Percentiles rank a stretch among this genome's conserved stretches.
Conservation (phyloP, 768 basidiomycete genomes). For the Leccinum pellstonianum region DNA sequence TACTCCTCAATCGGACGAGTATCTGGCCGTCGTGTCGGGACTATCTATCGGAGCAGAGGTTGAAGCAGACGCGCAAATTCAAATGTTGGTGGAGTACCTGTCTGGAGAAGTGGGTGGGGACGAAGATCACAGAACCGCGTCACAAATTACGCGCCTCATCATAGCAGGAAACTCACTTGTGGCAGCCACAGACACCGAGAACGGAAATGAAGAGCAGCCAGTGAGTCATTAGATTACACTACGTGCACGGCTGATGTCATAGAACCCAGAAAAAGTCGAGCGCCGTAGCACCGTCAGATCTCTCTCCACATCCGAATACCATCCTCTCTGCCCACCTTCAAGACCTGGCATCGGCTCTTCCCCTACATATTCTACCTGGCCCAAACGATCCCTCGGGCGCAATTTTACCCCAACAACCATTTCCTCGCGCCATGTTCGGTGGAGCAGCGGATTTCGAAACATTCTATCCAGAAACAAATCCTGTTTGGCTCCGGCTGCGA, state of each 20-base stretch:
- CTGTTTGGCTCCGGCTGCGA: slow-evolving; percentile 74
- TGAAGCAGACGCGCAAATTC: slow-evolving; percentile 67
- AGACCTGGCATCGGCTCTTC: slow-evolving; percentile 75
- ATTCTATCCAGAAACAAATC: slow-evolving; percentile 85
- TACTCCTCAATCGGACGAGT: slow-evolving; percentile 50
- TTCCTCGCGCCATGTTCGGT: slow-evolving; percentile 91
- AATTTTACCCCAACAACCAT: slow-evolving; percentile 90
- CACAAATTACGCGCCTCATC: slow-evolving; percentile 80
- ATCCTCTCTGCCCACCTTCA: slow-evolving; percentile 66
- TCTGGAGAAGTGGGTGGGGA: slow-evolving; percentile 76
- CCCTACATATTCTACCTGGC: slow-evolving; percentile 88
- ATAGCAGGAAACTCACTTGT: slow-evolving; percentile 88
- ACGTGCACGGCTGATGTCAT: slow-evolving; percentile 14
- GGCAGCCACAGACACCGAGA: slow-evolving; percentile 38
- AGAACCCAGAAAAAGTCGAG: slow-evolving; percentile 58
- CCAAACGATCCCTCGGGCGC: slow-evolving; percentile 83
- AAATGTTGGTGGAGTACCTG: slow-evolving; percentile 89
- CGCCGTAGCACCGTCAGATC: slow-evolving; percentile 50
- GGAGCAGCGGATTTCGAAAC: slow-evolving; percentile 51
- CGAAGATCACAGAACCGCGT: slow-evolving; percentile 60
- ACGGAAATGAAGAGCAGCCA: slow-evolving; percentile 40
- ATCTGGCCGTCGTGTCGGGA: slow-evolving; percentile 86
- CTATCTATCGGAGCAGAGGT: slow-evolving; percentile 70
- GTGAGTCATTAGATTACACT: slow-evolving; percentile 39
- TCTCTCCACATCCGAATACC: slow-evolving; percentile 74